These are phyloP conservation scores for Mediolabrus comicus DNA, from an alignment of 108 stramenopile genomes.

Conservation along the genomic window DNA sequence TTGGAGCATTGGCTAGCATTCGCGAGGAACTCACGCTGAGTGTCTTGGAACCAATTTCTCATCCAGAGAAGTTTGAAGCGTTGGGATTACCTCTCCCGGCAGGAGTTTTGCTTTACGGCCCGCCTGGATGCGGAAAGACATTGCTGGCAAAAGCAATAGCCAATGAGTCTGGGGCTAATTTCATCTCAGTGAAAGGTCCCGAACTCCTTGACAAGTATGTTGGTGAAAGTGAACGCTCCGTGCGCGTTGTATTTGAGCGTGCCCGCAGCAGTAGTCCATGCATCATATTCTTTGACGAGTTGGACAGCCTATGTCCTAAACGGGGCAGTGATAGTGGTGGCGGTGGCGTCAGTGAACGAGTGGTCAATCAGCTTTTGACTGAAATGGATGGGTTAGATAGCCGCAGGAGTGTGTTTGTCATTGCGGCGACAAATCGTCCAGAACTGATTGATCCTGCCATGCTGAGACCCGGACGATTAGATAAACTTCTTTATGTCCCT, in stretches of 20 bases:
- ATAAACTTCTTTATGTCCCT: conserved; percentile 92
- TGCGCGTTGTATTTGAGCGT: conserved; percentile 89
- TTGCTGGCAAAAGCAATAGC: conserved; percentile 98
- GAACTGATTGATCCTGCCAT: conserved; percentile 96
- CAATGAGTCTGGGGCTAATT: conserved; percentile 97
- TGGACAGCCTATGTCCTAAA: conserved; percentile 94
- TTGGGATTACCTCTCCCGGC: conserved; percentile 89
- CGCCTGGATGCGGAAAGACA: conserved; percentile 99
- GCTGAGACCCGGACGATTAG: conserved; percentile 94
- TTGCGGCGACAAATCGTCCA: conserved; percentile 95
- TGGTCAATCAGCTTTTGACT: conserved; percentile 97
- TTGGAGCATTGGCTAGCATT: conserved; percentile 86
- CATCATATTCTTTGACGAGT: conserved; percentile 99
- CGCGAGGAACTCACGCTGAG: conserved; percentile 94
- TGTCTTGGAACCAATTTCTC: conserved; percentile 94
- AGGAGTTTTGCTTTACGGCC: conserved; percentile 93
- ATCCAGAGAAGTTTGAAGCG: conserved; percentile 90
- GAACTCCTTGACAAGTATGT: conserved; percentile 93
- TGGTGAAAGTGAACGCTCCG: conserved; percentile 96
- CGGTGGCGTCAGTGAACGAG: conserved; percentile 93
- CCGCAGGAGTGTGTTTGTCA: conserved; percentile 91
- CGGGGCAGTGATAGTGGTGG: conserved; percentile 89
- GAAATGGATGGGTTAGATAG: conserved; percentile 98
- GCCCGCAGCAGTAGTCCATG: conserved; percentile 91
- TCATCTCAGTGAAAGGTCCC: conserved; percentile 96